Evolutionary conservation across 2,329 filamentous ascomycete genomes (phyloP), one percentile per base, ranked within the genome.

Genomic region (Nigrospora osmanthi): DNA sequence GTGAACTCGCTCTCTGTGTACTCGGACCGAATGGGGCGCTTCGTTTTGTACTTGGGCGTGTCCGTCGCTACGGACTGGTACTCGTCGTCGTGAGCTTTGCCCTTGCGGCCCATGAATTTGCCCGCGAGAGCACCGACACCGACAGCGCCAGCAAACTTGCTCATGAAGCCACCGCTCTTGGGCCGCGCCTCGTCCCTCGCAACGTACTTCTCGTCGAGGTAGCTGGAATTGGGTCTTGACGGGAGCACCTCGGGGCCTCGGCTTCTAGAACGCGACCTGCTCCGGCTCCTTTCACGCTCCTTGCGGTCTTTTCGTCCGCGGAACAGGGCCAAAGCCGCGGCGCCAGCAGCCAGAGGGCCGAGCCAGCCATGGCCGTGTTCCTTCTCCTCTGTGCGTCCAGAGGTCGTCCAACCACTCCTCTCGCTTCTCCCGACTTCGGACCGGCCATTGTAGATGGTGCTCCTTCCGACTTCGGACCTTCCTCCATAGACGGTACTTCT

Each of bases 141-240:
- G 2, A 83, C 60, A 6, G 76, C 68, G 38, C 76, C 74, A 13
- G 84, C 61, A 2, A 88, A 48, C 43, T 75, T 78, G 54, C 76
- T 76, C 60, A 80, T 75, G 52, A 85, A 73, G 10, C 81, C 80
- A 15, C 76, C 74, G 4, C 70, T 67, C 23, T 28, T 28, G 60
- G 56, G 52, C 44, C 56, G 51, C 33, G 63, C 69, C 19, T 66
- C 66, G 37, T 57, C 51, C 42, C 66, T 61, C n/a, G 81, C 74
- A 0, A 76, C 76, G 46, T 76, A 76, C 59, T 89, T 87, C 52
- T 89, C 83, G 35, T 84, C 68, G 16, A 70, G 65, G 50, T 80
- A 82, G 42, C 80, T 84, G 5, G 78, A 82, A 3, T 61, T 69
- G 31, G 69, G 65, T 36, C 74, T 67, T 0, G 77, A 80, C 1